Percentiles rank a stretch among this genome's conserved stretches.
Conservation (phyloP, 345 rosid species). For the Gossypium herbaceum region DNA sequence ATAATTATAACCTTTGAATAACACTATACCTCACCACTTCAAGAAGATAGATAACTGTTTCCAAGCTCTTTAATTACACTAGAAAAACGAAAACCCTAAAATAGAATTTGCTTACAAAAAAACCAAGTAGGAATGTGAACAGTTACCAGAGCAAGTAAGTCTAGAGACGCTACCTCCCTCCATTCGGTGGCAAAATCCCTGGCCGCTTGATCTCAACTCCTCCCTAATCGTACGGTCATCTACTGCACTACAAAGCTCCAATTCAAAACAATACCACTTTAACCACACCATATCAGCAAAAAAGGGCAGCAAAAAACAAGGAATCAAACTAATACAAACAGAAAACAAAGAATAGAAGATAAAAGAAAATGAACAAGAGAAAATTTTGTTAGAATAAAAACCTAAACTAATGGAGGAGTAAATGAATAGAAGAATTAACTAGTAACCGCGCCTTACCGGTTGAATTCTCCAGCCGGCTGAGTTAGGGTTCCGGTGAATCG, state of each 20-base stretch:
- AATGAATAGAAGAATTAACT: neutral
- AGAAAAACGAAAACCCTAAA: conserved; percentile 10
- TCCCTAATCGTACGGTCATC: conserved; percentile 61
- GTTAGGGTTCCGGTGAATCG: conserved; percentile 76
- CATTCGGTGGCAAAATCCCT: conserved; percentile 76
- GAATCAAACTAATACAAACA: neutral
- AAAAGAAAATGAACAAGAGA: conserved; percentile 6
- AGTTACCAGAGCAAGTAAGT: conserved; percentile 84
- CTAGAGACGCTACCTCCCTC: conserved; percentile 99
- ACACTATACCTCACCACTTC: conserved; percentile 16
- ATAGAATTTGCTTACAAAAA: conserved; percentile 18
- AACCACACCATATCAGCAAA: neutral
- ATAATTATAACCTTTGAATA: neutral
- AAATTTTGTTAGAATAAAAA: neutral
- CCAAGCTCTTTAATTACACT: conserved; percentile 10
- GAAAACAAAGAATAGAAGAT: neutral
- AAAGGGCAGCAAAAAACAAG: conserved; percentile 6
- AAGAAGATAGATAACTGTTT: neutral
- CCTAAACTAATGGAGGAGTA: conserved; percentile 9
- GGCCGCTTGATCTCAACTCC: conserved; percentile 56
- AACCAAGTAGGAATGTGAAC: conserved; percentile 52
- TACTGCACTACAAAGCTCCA: conserved; percentile 35
- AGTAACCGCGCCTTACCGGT: conserved; percentile 43
- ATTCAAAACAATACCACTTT: conserved; percentile 4
- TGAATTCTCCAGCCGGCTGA: conserved; percentile 39